These are phyloP conservation scores for Parascedosporium putredinis DNA, from an alignment of 2,329 filamentous ascomycete species.

Conservation along the genomic window DNA sequence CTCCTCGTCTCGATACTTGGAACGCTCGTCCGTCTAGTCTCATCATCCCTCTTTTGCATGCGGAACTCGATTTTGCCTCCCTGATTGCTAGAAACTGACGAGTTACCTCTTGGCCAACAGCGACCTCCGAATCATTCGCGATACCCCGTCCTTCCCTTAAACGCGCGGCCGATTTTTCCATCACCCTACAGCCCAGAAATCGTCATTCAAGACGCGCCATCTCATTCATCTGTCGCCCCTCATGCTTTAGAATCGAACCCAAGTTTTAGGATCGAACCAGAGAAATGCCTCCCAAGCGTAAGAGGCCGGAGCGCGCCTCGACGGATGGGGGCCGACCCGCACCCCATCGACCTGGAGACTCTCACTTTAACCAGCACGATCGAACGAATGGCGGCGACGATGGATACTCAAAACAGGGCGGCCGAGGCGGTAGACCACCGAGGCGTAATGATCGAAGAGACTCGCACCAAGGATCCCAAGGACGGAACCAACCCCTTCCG, in stretches of 20 bases:
- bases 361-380: conserved; percentile 46
- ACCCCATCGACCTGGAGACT: conserved; percentile 52
- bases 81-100: too few species aligned
- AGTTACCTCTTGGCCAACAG: too few species aligned
- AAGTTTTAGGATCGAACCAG: not conserved
- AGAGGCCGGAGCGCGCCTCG: conserved; percentile 41
- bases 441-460: conserved; percentile 42
- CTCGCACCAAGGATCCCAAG: conserved; percentile 28
- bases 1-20: not conserved
- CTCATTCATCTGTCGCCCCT: conserved; percentile 2
- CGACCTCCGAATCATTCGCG: too few species aligned
- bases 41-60: not conserved
- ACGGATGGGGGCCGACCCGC: conserved; percentile 44
- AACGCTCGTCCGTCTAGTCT: conserved; percentile 2
- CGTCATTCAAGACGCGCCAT: not conserved
- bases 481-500: conserved; percentile 1
- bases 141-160: too few species aligned
- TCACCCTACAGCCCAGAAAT: not conserved
- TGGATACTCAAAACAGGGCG: conserved; percentile 20
- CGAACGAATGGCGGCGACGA: conserved; percentile 32
- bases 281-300: conserved; percentile 49
- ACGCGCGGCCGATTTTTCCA: too few species aligned
- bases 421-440: conserved; percentile 34
- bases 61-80: too few species aligned
- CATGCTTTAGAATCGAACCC: conserved; percentile 2